A percentile compares a stretch with the other conserved stretches of the same genome.
Conservation (phyloP, 306 rosid species). For the Lupinus albus region DNA sequence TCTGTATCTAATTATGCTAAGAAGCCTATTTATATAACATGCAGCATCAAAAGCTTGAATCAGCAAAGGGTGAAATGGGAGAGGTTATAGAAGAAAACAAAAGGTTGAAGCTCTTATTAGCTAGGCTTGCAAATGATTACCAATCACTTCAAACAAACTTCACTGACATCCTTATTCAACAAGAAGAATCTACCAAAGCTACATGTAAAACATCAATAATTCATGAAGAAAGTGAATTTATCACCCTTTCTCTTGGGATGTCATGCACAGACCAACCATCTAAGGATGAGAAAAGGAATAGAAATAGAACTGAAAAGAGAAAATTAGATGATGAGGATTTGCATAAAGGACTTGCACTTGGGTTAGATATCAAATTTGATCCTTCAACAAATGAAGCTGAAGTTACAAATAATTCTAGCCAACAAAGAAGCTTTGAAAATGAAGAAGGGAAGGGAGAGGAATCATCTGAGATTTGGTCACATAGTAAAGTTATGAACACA, state of each 20-base stretch:
- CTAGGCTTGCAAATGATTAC: constrained; percentile 43
- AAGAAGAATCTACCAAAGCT: constrained; percentile 28
- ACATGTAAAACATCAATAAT: background rate
- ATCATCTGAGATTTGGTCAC: constrained; percentile 49
- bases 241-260: constrained; percentile 67
- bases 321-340: constrained; percentile 32
- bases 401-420: constrained; percentile 20
- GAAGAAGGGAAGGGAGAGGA: constrained; percentile 48
- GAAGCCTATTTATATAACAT: no score
- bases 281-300: constrained; percentile 35
- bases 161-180: constrained; percentile 41
- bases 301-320: background rate
- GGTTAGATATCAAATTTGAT: constrained; percentile 48
- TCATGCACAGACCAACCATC: constrained; percentile 18
- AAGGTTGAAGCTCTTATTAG: constrained; percentile 48
- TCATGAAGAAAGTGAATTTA: constrained; percentile 45
- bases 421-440: constrained; percentile 20
- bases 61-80: constrained; percentile 52
- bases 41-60: constrained; percentile 49
- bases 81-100: constrained; percentile 60
- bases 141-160: constrained; percentile 48
- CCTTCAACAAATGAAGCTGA: constrained; percentile 12
- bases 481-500: constrained; percentile 48
- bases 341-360: constrained; percentile 51
- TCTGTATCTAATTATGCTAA: no score